Evolutionary conservation across 345 rosid genomes (phyloP), one percentile per base, ranked within the genome.

Genomic region (Arabidopsis thaliana): DNA sequence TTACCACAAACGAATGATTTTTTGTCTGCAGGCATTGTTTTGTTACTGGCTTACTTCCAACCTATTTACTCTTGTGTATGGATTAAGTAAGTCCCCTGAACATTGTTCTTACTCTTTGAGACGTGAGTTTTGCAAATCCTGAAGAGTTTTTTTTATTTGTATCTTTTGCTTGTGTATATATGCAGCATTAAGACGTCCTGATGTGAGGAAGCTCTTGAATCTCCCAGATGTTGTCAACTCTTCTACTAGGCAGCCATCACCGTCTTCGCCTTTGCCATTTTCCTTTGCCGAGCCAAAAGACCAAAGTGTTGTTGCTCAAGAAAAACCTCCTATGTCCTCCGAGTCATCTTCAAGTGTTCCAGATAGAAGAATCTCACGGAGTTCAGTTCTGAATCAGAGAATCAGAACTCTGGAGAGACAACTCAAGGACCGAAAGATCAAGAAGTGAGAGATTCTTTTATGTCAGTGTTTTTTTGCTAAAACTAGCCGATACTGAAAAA

Each of bases 41-140:
- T 79, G 85, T 60, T 84, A 82, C 81, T 84, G 87, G 85, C 82
- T 84, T 57, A 82, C 85, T 62, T 84, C 87, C 63, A 84, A 84
- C 78, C 34, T 84, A 14, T 84, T 83, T 75, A 71, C 85, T 22
- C 80, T 83, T 40, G 74, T 51, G 24, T 85, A 82, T 72, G 85
- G 86, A 37, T 59, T 78, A 72, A 74, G 88, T 72, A 59, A 77
- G 84, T 78, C 67, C 41, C 62, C 65, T 40, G 12, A 25, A 40
- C 49, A 23, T 41, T 34, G 59, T n/a, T 24, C 14, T 41, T 13
- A n/a, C 34, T 62, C 51, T 42, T 72, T 50, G 22, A 59, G 22
- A 65, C 56, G 23, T 23, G 40, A 36, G 61, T 23, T 69, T 53
- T 67, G 59, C 22, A 53, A 48, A 37, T 44, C 62, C 13, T 5